Evolutionary conservation across 1,284 basidiomycete genomes (phyloP).

Genomic region (Puccinia coronata): DNA sequence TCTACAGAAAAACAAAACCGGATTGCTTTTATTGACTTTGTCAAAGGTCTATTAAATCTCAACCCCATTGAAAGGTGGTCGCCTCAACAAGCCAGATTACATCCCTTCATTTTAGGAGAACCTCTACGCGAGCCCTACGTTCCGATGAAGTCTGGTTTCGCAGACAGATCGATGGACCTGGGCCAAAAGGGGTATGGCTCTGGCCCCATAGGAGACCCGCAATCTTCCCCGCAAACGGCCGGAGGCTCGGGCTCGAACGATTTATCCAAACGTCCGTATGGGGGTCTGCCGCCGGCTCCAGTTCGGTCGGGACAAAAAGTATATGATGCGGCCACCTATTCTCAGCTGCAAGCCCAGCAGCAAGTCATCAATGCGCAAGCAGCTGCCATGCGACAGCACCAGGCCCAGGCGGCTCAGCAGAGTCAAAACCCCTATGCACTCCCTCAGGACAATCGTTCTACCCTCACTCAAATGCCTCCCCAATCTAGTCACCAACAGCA

Average conservation of each 20-base stretch:
- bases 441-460: constrained; percentile 42
- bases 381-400: constrained; percentile 57
- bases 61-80: constrained; percentile 96
- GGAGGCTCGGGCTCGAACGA: constrained; percentile 59
- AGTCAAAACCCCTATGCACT: constrained; percentile 55
- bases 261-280: constrained; percentile 76
- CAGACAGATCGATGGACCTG: constrained; percentile 45
- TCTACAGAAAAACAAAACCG: constrained; percentile 83
- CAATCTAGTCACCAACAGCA: constrained; percentile 59
- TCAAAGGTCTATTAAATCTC: constrained; percentile 86
- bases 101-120: constrained; percentile 98
- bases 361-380: constrained; percentile 83
- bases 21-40: constrained; percentile 95
- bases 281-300: constrained; percentile 76
- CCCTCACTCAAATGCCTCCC: constrained; percentile 51
- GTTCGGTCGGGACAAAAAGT: constrained; percentile 72
- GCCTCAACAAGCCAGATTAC: constrained; percentile 89
- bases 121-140: constrained; percentile 70
- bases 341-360: constrained; percentile 89
- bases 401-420: constrained; percentile 54
- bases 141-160: constrained; percentile 49
- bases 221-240: constrained; percentile 49
- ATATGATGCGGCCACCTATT: constrained; percentile 89
- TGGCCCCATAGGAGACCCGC: constrained; percentile 38
- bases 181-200: constrained; percentile 34